phyloP scores from a whole-genome alignment of 2,329 filamentous ascomycete species.

The Periconia sp. region DNA sequence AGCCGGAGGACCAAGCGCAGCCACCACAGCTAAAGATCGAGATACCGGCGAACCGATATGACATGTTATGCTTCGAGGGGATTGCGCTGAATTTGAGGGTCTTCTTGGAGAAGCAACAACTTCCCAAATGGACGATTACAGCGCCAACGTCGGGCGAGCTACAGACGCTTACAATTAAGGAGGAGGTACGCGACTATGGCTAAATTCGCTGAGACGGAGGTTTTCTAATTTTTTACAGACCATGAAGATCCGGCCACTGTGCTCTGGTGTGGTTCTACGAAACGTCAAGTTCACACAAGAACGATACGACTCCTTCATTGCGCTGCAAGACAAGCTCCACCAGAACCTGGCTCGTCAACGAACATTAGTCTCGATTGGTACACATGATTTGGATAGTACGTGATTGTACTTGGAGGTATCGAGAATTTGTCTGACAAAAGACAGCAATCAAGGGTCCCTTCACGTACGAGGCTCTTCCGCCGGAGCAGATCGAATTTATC shows the following conservation, averaged over 20 bases:
- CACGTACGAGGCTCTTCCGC: constrained; percentile 90
- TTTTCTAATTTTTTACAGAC: constrained; percentile 59
- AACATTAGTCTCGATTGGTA: constrained; percentile 95
- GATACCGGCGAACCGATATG: constrained; percentile 91
- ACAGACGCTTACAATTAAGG: constrained; percentile 79
- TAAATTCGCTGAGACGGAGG: not conserved
- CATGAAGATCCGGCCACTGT: constrained; percentile 79
- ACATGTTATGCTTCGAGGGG: constrained; percentile 97
- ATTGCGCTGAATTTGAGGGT: constrained; percentile 96
- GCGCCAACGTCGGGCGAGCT: constrained; percentile 75
- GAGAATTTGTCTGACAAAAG: constrained; percentile 20
- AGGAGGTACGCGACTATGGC: constrained; percentile 54
- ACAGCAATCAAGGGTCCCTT: constrained; percentile 83
- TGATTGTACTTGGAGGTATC: not conserved
- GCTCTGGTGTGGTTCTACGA: constrained; percentile 87
- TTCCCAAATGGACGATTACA: constrained; percentile 81
- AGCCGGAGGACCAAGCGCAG: constrained; percentile 65
- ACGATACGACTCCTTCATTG: constrained; percentile 96
- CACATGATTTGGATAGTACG: constrained; percentile 85
- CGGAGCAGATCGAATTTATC: constrained; percentile 89
- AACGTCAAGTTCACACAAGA: constrained; percentile 91
- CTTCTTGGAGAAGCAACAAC: constrained; percentile 77
- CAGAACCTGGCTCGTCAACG: constrained; percentile 92
- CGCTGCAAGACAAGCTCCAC: constrained; percentile 96
- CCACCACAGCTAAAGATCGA: constrained; percentile 96